Percentiles rank a stretch among this genome's conserved stretches.
These are phyloP conservation scores for Ephemerocybe angulata DNA, from an alignment of 768 basidiomycete genomes.

Conservation along the genomic window DNA sequence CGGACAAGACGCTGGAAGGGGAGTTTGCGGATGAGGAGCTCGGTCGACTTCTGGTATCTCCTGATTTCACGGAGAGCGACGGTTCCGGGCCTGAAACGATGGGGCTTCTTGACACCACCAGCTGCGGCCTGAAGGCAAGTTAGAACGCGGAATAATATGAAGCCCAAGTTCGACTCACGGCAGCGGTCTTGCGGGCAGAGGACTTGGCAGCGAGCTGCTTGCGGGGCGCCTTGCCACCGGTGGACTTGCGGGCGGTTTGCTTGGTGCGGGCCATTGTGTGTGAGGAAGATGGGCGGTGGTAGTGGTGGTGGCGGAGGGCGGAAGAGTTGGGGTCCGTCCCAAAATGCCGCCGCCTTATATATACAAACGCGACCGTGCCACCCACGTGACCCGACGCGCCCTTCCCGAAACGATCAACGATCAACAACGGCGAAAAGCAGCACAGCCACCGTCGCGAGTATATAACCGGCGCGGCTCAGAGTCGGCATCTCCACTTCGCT, in stretches of 20 bases:
- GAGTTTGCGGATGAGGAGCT: constrained; percentile 87
- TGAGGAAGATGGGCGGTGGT: constrained; percentile 14
- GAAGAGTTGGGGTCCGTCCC: constrained; percentile 12
- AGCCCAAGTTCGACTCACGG: constrained; percentile 41
- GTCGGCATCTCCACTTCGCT: constrained; percentile 14
- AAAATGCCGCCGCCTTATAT: constrained; percentile 19
- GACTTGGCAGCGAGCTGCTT: constrained; percentile 80
- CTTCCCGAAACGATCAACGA: constrained; percentile 15
- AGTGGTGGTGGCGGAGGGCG: constrained; percentile 16
- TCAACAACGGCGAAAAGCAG: constrained; percentile 43
- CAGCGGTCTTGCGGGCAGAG: constrained; percentile 44
- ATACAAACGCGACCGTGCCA: constrained; percentile 28
- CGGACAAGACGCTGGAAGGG: constrained; percentile 94
- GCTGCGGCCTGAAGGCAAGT: constrained; percentile 53
- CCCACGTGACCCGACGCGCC: constrained; percentile 40
- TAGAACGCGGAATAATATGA: constrained; percentile 14
- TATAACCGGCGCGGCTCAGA: constrained; percentile 31
- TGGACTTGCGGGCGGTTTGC: constrained; percentile 88
- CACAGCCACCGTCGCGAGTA: constrained; percentile 48
- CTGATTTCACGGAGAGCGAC: constrained; percentile 93
- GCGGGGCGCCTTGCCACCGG: constrained; percentile 81
- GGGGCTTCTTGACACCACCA: constrained; percentile 96
- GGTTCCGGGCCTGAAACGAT: constrained; percentile 85
- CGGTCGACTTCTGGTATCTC: constrained; percentile 90
- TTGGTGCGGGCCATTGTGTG: constrained; percentile 70